These are phyloP conservation scores for Tolypocladium ophioglossoides DNA, from an alignment of 2,329 filamentous ascomycete genomes.

Conservation along the genomic window DNA sequence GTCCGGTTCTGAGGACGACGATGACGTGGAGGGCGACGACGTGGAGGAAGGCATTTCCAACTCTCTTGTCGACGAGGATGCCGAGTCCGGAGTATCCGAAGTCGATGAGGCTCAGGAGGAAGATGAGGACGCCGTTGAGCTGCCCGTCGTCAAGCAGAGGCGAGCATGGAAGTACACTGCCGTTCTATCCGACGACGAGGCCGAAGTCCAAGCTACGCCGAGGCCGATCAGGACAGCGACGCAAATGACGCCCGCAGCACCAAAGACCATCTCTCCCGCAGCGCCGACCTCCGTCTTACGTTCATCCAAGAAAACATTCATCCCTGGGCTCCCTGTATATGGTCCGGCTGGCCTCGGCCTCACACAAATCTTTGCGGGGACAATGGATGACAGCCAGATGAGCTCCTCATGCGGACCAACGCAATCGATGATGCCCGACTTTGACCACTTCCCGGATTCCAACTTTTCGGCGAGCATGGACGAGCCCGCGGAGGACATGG, in stretches of 20 bases:
- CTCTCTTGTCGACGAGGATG: constrained; percentile 27
- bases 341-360: constrained; percentile 59
- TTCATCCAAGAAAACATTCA: constrained; percentile 58
- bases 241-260: constrained; percentile 30
- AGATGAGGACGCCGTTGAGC: constrained; percentile 24
- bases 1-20: constrained; percentile 33
- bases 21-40: constrained; percentile 20
- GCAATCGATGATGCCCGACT: constrained; percentile 44
- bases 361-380: constrained; percentile 85
- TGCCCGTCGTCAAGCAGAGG: constrained; percentile 31
- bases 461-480: constrained; percentile 52
- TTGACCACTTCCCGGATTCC: constrained; percentile 45
- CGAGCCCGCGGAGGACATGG: constrained; percentile 38
- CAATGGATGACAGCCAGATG: constrained; percentile 59
- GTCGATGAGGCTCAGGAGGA: constrained; percentile 19
- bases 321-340: constrained; percentile 54
- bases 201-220: constrained; percentile 35
- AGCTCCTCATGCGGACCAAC: constrained; percentile 19
- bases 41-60: constrained; percentile 22
- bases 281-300: constrained; percentile 55
- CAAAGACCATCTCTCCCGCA: constrained; percentile 37
- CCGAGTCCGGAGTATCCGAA: constrained; percentile 22
- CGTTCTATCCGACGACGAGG: constrained; percentile 52
- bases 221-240: constrained; percentile 28
- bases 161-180: constrained; percentile 38